Evolutionary conservation across 2,329 filamentous ascomycete genomes (phyloP).

Genomic region (Paracorniculantispora psalliotae): DNA sequence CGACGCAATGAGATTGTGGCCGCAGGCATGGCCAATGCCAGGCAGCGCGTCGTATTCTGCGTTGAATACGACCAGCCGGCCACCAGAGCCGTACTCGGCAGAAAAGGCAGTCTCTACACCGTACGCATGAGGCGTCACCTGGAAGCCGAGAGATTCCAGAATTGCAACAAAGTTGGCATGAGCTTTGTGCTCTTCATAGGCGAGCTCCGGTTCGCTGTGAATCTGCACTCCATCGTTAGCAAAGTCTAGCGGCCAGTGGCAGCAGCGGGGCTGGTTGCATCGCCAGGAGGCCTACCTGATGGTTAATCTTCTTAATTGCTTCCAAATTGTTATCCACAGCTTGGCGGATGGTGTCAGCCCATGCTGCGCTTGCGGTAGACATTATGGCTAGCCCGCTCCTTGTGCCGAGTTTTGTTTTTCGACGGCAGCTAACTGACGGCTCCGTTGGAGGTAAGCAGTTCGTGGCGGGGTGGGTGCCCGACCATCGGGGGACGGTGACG

Average conservation of each 20-base stretch:
- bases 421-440: background rate
- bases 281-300: background rate
- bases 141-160: conserved; percentile 20
- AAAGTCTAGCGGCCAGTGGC: background rate
- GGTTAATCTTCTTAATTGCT: conserved; percentile 3
- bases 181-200: conserved; percentile 25
- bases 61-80: conserved; percentile 29
- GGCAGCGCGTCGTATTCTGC: conserved; percentile 31
- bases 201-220: conserved; percentile 25
- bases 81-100: conserved; percentile 24
- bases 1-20: conserved; percentile 26
- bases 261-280: background rate
- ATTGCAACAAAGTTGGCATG: conserved; percentile 22
- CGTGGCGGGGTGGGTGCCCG: background rate
- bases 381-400: background rate
- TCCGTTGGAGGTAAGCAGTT: background rate
- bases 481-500: background rate
- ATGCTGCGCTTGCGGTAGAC: background rate
- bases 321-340: background rate
- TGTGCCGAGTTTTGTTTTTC: background rate
- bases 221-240: conserved; percentile 14
- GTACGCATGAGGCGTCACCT: conserved; percentile 27
- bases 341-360: background rate
- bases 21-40: conserved; percentile 33
- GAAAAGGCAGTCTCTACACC: conserved; percentile 30